These are phyloP conservation scores for Verticillium longisporum DNA, from an alignment of 2,329 filamentous ascomycete genomes.

Conservation along the genomic window DNA sequence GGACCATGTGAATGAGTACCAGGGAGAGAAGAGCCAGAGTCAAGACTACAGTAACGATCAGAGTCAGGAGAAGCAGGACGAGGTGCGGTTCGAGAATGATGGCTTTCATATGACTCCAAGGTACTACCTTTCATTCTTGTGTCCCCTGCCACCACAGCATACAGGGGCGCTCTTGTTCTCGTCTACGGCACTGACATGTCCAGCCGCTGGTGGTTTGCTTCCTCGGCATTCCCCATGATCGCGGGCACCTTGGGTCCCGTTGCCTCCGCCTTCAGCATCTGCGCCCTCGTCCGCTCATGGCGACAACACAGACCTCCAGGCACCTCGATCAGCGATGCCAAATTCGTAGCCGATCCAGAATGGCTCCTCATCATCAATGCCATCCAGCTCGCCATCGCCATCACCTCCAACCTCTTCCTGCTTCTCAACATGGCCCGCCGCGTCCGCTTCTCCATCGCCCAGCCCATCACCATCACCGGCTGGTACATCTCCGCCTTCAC, in stretches of 20 bases:
- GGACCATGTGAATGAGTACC: conserved; percentile 20
- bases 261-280: conserved; percentile 82
- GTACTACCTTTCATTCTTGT: conserved; percentile 16
- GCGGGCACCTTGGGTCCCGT: conserved; percentile 80
- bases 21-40: conserved; percentile 9
- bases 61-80: conserved; percentile 13
- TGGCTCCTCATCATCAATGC: conserved; percentile 76
- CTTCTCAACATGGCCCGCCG: conserved; percentile 80
- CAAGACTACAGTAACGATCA: conserved; percentile 4
- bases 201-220: conserved; percentile 58
- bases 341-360: conserved; percentile 56
- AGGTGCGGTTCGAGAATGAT: conserved; percentile 27
- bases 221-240: conserved; percentile 65
- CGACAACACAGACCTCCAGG: conserved; percentile 48
- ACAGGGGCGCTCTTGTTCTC: too few relatives aligned
- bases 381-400: conserved; percentile 66
- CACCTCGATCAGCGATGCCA: conserved; percentile 39
- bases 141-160: background rate
- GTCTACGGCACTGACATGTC: background rate
- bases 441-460: conserved; percentile 72
- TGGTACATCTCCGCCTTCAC: conserved; percentile 65
- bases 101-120: conserved; percentile 36
- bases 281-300: conserved; percentile 78
- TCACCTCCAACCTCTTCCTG: conserved; percentile 74
- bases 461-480: conserved; percentile 75